A percentile compares a stretch with the other conserved stretches of the same genome.
These are phyloP conservation scores for Pseudogymnoascus sp. DNA, from an alignment of 2,329 filamentous ascomycete species.

Conservation along the genomic window DNA sequence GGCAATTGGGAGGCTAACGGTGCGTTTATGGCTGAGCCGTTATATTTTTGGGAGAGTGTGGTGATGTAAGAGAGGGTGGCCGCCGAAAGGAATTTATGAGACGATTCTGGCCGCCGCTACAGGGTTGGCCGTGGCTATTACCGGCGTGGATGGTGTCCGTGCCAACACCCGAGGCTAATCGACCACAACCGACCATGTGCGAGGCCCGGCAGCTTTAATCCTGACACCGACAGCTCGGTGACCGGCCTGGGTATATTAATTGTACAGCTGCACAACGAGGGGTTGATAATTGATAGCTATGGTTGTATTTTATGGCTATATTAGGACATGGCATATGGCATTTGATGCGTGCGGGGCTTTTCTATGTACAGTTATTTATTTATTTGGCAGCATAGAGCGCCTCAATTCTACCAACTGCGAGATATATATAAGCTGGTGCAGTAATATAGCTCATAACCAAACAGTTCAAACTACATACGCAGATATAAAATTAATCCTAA, in stretches of 20 bases:
- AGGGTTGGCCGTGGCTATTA: slow-evolving; percentile 1
- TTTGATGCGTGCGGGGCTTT: background rate
- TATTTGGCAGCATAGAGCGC: background rate
- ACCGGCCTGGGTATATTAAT: background rate
- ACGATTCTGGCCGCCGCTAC: slow-evolving; percentile 5
- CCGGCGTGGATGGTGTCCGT: background rate
- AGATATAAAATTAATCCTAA: background rate
- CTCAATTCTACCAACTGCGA: background rate
- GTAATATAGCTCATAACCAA: background rate
- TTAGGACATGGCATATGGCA: background rate
- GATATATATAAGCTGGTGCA: background rate
- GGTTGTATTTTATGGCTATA: background rate
- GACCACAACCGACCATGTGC: background rate
- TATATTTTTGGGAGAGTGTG: background rate
- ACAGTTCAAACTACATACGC: background rate
- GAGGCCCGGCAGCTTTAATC: background rate
- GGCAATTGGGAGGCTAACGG: background rate
- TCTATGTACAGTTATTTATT: background rate
- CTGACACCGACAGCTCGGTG: background rate
- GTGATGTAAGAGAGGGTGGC: slow-evolving; percentile 3
- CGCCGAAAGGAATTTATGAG: slow-evolving; percentile 1
- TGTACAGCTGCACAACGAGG: background rate
- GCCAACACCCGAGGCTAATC: slow-evolving; percentile 5
- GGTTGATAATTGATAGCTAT: background rate
- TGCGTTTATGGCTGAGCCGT: background rate